Percentiles rank a stretch among this genome's conserved stretches.
phyloP scores from a whole-genome alignment of 148 eudicot species.

The Amaranthus palmeri region DNA sequence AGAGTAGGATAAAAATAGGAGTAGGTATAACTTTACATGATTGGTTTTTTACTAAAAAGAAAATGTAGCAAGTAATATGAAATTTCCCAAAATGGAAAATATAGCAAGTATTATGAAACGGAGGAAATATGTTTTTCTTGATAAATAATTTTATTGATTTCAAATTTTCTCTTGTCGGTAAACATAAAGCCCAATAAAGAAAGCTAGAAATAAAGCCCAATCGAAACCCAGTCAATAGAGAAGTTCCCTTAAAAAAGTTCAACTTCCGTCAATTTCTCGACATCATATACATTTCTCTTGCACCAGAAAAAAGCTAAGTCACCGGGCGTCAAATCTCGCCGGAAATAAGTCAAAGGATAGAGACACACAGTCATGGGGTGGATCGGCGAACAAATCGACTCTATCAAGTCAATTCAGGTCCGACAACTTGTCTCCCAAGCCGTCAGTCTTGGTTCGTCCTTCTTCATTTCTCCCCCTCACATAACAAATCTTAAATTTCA shows the following conservation, averaged over 20 bases:
- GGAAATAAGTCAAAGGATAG: slow-evolving; percentile 24
- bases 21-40: too few species aligned
- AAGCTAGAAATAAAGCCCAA: background rate
- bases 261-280: background rate
- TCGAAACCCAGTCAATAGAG: background rate
- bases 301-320: background rate
- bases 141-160: too few species aligned
- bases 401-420: slow-evolving; percentile 51
- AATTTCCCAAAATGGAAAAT: too few species aligned
- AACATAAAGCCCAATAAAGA: too few species aligned
- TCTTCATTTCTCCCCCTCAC: background rate
- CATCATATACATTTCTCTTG: background rate
- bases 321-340: slow-evolving; percentile 20
- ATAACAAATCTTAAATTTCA: background rate
- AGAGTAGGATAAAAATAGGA: too few species aligned
- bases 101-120: too few species aligned
- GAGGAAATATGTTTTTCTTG: too few species aligned
- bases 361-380: slow-evolving; percentile 34
- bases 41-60: too few species aligned
- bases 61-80: too few species aligned
- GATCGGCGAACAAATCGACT: slow-evolving; percentile 38
- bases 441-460: slow-evolving; percentile 42
- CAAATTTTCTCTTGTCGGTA: too few species aligned
- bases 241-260: background rate
- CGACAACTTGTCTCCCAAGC: slow-evolving; percentile 46